Conservation (phyloP, 2,329 filamentous ascomycete species). For the Colletotrichum sp. region DNA sequence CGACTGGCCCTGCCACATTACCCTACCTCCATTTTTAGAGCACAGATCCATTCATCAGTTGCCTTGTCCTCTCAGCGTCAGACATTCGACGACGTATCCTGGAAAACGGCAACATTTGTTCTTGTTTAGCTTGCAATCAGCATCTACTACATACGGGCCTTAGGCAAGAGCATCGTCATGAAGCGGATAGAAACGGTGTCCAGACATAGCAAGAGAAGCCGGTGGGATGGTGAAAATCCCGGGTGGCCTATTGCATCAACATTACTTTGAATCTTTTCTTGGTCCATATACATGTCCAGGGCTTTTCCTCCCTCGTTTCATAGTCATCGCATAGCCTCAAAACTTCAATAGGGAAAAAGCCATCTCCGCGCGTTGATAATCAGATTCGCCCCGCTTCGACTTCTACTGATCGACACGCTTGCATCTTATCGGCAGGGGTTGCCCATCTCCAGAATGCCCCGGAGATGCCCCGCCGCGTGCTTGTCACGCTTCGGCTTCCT, state of each 20-base stretch:
- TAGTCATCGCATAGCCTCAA: background rate
- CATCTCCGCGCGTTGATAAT: background rate
- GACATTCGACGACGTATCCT: background rate
- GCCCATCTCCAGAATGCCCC: background rate
- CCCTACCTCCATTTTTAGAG: background rate
- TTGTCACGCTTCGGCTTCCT: slow-evolving; percentile 31
- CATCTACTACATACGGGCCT: background rate
- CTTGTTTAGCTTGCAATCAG: background rate
- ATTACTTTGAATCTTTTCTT: background rate
- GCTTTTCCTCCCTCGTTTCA: background rate
- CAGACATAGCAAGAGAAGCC: background rate
- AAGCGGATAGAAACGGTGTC: background rate
- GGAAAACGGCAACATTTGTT: background rate
- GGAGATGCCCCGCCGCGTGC: background rate
- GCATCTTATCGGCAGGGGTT: background rate
- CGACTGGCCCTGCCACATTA: background rate
- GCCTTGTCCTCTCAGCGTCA: background rate
- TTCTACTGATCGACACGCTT: background rate
- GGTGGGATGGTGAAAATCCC: background rate
- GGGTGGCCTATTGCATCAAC: background rate
- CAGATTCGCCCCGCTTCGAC: background rate
- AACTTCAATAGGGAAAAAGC: background rate
- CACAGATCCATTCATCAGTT: background rate
- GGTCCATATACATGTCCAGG: background rate
- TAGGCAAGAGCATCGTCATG: background rate